phyloP scores from a whole-genome alignment of 306 rosid species.

The Corylus avellana region DNA sequence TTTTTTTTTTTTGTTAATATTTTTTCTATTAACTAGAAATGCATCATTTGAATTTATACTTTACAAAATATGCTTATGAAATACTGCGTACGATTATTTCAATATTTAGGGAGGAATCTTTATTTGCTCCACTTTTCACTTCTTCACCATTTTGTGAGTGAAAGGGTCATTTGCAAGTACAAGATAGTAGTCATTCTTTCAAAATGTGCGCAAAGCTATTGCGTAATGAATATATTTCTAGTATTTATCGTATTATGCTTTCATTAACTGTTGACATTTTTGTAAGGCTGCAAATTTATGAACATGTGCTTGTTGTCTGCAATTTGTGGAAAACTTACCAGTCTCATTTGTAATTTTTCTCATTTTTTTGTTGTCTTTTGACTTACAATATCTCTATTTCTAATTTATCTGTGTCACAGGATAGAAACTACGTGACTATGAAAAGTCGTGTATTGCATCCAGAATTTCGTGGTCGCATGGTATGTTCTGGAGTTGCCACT shows the following conservation, averaged over 20 bases:
- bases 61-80: neutral
- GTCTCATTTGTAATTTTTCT: conserved; percentile 16
- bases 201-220: neutral
- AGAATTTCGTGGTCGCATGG: conserved; percentile 99
- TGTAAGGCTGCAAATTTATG: neutral
- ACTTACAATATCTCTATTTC: conserved; percentile 17
- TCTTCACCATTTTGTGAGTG: neutral
- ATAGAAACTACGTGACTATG: conserved; percentile 72
- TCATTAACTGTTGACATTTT: neutral
- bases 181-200: neutral
- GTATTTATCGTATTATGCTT: neutral
- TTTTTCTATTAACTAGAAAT: neutral
- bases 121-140: neutral
- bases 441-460: conserved; percentile 83
- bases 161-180: neutral
- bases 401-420: conserved; percentile 56
- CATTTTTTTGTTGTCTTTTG: neutral
- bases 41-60: neutral
- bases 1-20: neutral
- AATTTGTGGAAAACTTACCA: conserved; percentile 12
- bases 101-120: neutral
- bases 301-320: conserved; percentile 18
- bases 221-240: neutral
- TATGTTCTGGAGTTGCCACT: conserved; percentile 38
- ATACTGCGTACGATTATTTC: neutral